phyloP scores from a whole-genome alignment of 257 asterid genomes.

The Ocimum tenuiflorum region DNA sequence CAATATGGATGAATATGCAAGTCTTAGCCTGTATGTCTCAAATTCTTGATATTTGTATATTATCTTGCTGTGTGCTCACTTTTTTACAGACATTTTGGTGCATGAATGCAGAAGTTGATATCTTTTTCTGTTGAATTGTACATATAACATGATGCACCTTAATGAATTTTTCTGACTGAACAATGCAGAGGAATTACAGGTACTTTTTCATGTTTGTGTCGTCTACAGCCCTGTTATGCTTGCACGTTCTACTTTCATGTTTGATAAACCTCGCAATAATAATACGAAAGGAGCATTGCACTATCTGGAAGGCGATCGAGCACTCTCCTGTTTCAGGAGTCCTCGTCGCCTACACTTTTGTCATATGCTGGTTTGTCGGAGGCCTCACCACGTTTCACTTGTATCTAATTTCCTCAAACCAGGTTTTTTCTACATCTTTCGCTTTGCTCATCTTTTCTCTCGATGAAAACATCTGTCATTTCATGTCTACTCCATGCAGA shows the following conservation, averaged over 20 bases:
- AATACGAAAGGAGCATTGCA: constrained; percentile 29
- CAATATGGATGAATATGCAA: too few relatives aligned
- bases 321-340: constrained; percentile 50
- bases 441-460: not conserved
- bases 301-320: constrained; percentile 41
- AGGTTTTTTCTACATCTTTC: constrained; percentile 32
- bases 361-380: constrained; percentile 74
- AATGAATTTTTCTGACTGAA: too few relatives aligned
- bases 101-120: too few relatives aligned
- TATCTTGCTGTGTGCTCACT: too few relatives aligned
- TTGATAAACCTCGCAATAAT: constrained; percentile 37
- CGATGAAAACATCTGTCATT: not conserved
- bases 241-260: constrained; percentile 46
- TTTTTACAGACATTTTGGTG: too few relatives aligned
- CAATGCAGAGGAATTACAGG: constrained; percentile 64
- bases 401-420: constrained; percentile 55
- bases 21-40: too few relatives aligned
- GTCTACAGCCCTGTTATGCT: constrained; percentile 52
- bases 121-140: not conserved
- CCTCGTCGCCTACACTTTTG: constrained; percentile 51
- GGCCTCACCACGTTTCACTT: constrained; percentile 77
- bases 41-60: too few relatives aligned
- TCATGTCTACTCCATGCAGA: constrained; percentile 23
- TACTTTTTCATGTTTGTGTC: constrained; percentile 64
- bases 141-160: not conserved